phyloP scores from a whole-genome alignment of 352 stramenopile species.

The Globisporangium emineosum region DNA sequence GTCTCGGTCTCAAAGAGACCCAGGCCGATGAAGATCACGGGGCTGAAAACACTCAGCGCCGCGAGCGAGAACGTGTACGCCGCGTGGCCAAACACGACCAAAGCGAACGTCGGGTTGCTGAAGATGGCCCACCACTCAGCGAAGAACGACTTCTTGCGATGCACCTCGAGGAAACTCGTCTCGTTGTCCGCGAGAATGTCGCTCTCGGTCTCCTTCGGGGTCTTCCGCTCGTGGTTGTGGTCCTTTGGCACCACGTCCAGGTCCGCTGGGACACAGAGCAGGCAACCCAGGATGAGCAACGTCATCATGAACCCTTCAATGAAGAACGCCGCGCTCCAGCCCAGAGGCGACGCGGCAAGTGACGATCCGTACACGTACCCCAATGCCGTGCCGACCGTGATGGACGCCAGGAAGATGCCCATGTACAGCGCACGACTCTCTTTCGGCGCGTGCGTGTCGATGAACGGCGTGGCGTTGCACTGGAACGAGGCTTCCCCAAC shows the following conservation, averaged over 20 bases:
- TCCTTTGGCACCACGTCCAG: constrained; percentile 51
- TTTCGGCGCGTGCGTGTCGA: too few species aligned
- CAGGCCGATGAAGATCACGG: constrained; percentile 86
- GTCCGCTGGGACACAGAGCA: constrained; percentile 54
- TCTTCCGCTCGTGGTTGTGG: constrained; percentile 22
- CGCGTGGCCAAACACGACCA: constrained; percentile 79
- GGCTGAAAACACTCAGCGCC: constrained; percentile 84
- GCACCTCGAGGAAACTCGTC: constrained; percentile 30
- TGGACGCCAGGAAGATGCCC: too few species aligned
- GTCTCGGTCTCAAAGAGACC: constrained; percentile 87
- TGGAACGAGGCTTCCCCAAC: constrained; percentile 1
- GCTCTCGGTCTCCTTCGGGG: constrained; percentile 9
- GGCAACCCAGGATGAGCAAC: constrained; percentile 74
- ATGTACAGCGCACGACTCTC: too few species aligned
- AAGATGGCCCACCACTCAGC: constrained; percentile 68
- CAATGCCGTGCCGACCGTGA: too few species aligned
- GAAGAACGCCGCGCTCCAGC: too few species aligned
- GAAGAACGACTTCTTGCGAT: constrained; percentile 39
- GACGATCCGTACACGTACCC: too few species aligned
- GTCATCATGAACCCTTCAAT: too few species aligned
- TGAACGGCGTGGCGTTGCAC: constrained; percentile 4
- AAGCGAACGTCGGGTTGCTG: constrained; percentile 65
- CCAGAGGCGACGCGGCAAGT: too few species aligned
- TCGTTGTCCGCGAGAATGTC: constrained; percentile 22
- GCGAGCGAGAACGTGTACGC: constrained; percentile 87